Percentiles rank a stretch among this genome's conserved stretches.
Evolutionary conservation across 371 early-diverging fungal genomes (phyloP).

Genomic region (Blakeslea trispora): DNA sequence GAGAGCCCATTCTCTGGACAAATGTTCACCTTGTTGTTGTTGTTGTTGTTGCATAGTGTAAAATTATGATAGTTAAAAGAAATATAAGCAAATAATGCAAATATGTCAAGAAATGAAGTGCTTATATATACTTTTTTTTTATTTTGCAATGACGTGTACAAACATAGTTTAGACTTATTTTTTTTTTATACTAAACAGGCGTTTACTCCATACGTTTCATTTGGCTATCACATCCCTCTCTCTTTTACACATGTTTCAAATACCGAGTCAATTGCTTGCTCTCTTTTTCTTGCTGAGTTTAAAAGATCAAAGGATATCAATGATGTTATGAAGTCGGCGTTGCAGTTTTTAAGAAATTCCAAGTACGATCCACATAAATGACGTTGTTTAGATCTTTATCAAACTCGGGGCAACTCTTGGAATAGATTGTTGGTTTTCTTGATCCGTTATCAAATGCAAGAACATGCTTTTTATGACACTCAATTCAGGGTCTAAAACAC

Average conservation of each 20-base stretch:
- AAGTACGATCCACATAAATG: not conserved
- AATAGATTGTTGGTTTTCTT: no score
- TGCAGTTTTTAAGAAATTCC: not conserved
- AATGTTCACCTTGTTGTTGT: constrained; percentile 11
- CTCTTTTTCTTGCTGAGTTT: not conserved
- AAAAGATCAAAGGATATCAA: not conserved
- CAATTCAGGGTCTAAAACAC: not conserved
- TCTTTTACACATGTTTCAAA: not conserved
- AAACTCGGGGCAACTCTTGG: not conserved
- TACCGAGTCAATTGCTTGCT: not conserved
- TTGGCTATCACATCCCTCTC: not conserved
- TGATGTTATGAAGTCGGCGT: not conserved
- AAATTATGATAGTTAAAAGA: not conserved
- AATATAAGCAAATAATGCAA: not conserved
- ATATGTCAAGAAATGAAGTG: not conserved
- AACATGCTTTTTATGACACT: not conserved
- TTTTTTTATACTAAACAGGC: not conserved
- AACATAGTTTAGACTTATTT: not conserved
- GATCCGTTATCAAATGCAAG: no score
- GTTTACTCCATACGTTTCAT: not conserved
- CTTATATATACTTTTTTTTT: not conserved
- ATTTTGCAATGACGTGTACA: not conserved
- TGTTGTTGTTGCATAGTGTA: constrained; percentile 9
- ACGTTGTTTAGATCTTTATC: not conserved
- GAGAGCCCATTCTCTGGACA: constrained; percentile 40